phyloP scores from a whole-genome alignment of 129 eudicot species.

The Escallonia rubra region DNA sequence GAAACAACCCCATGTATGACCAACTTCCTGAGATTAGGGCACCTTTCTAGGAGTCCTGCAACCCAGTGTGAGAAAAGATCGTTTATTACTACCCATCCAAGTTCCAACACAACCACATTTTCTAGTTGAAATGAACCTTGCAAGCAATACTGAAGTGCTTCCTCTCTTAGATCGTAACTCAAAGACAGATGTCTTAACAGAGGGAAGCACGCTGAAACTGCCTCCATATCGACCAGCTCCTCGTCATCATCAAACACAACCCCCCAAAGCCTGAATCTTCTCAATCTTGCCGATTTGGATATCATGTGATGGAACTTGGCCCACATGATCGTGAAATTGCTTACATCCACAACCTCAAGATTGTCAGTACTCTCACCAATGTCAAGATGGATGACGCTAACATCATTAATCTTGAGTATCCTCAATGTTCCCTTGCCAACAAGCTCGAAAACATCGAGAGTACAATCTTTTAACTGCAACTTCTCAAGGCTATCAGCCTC shows the following conservation, averaged over 20 bases:
- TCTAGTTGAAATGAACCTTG: constrained; percentile 52
- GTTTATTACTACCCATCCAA: constrained; percentile 74
- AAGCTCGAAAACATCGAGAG: constrained; percentile 77
- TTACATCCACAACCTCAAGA: constrained; percentile 91
- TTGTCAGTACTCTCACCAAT: constrained; percentile 78
- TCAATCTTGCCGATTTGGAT: constrained; percentile 59
- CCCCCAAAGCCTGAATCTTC: constrained; percentile 81
- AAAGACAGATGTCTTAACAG: constrained; percentile 57
- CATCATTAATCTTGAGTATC: constrained; percentile 77
- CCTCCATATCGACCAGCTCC: constrained; percentile 80
- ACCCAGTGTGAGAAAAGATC: constrained; percentile 77
- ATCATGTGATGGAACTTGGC: constrained; percentile 80
- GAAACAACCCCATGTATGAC: constrained; percentile 77
- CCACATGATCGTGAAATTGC: constrained; percentile 95
- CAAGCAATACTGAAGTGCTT: constrained; percentile 54
- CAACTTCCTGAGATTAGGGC: constrained; percentile 62
- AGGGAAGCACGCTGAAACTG: constrained; percentile 70
- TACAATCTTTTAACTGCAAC: constrained; percentile 81
- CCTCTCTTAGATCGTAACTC: constrained; percentile 73
- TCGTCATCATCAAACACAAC: constrained; percentile 91
- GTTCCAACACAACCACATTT: constrained; percentile 68
- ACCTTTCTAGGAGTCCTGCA: constrained; percentile 56
- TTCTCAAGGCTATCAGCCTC: constrained; percentile 81
- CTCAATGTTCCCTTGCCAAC: constrained; percentile 68
- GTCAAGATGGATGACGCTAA: constrained; percentile 86